Conservation (phyloP, 768 basidiomycete species). For the Suillus sp. region DNA sequence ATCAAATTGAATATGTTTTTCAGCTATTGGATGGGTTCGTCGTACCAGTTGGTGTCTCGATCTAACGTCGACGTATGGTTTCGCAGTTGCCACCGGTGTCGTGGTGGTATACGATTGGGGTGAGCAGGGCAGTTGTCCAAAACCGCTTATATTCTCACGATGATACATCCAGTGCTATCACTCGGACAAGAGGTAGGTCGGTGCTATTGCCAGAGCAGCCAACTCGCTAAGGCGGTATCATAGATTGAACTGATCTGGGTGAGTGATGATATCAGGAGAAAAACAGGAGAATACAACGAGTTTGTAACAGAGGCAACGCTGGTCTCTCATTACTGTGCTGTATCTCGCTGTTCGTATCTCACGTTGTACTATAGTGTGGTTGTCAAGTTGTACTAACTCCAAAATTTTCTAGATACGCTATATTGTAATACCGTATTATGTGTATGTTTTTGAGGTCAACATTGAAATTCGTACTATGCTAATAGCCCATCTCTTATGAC, state of each 20-base stretch:
- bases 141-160: not conserved
- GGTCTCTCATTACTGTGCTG: not conserved
- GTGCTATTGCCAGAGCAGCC: not conserved
- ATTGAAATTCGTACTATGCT: not conserved
- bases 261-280: not conserved
- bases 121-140: not conserved
- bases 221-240: not conserved
- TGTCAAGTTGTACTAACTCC: not conserved
- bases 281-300: not conserved
- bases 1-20: too few species aligned
- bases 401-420: not conserved
- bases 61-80: too few species aligned
- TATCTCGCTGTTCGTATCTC: not conserved
- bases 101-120: not conserved
- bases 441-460: not conserved
- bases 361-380: not conserved
- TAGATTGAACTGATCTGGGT: not conserved
- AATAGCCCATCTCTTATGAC: not conserved
- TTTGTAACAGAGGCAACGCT: not conserved
- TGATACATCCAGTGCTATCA: not conserved
- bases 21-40: too few species aligned
- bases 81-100: too few species aligned
- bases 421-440: not conserved
- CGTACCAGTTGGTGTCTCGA: too few species aligned
- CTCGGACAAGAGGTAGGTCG: not conserved